Evolutionary conservation across 75 land plant species (phyloP), one percentile per base, ranked within the genome.

Genomic region (Pseudotsuga menziesii): DNA sequence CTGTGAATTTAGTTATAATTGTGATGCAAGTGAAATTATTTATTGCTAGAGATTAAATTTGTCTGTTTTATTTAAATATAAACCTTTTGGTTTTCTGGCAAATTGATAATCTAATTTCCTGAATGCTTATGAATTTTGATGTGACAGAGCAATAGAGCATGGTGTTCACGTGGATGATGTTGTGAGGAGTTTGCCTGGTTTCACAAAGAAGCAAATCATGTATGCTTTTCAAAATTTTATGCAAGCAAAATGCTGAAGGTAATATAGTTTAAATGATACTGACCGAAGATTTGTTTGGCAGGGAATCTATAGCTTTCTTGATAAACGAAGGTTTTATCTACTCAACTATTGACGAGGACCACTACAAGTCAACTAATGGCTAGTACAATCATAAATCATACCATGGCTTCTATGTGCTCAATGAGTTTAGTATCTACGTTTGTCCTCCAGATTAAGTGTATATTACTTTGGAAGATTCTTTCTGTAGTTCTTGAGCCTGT

Each of bases 341-440:
- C 58, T 87, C 89, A 44, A 87, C 89, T 41, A 81, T 87, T 39
- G 89, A 87, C 82, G 89, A 87, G 48, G 84, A 87, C 52, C 89
- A 87, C 58, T 85, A 78, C 81, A 87, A 87, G 56, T 87, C 89
- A 44, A 85, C 88, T 23, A 86, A 83, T 72, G 85, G 52, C 52
- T 48, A 48, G 9, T 48, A 48, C 52, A 48, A 48, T 48, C 52
- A 48, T 48, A 48, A 48, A 48, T 48, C 52, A 48, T 48, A 48
- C 52, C 9, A 48, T 48, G 8, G 12, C 11, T 48, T 48, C 9
- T 48, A 48, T 48, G 52, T 48, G 52, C 9, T 48, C 11, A 8
- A 48, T 48, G 52, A 48, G 11, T 48, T 48, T 48, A 8, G 9
- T 48, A 48, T 48, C 52, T 48, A 48, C 11, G 52, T 48, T 48